Evolutionary conservation across 805 yeast species (phyloP), one percentile per base, ranked within the genome.

Genomic region (Ogataea parapolymorpha): DNA sequence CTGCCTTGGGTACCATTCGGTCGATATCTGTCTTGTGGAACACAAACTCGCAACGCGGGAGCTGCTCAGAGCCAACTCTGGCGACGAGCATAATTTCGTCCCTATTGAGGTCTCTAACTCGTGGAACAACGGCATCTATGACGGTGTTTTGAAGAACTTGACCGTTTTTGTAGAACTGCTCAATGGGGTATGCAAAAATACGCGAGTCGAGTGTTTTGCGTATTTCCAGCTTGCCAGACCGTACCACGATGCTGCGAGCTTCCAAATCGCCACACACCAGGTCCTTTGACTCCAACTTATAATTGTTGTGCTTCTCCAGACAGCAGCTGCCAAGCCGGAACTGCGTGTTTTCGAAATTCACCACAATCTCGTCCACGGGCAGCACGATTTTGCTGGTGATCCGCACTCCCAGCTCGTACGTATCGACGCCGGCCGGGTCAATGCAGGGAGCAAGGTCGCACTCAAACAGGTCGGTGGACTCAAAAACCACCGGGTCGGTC

Each of bases 371-470:
- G 2, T 34, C 35, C 12, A 56, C 13, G 6, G 16, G 22, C 3
- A 56, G 30, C 25, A 41, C 48, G 22, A 55, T 33, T 28, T 52
- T 51, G 40, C 71, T 71, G 3, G 44, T 42, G 6, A 75, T 29
- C 1, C 49, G 43, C 4, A 75, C 43, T 8, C 58, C 62, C 2
- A 79, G 44, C 27, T 47, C 62, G 38, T 75, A 69, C 6, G 46
- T 51, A 49, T 75, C 75, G 18, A 41, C 60, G 5, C 52, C 51
- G 11, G 51, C 58, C 16, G 67, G 64, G 5, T 56, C 49, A 10
- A 79, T 56, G 37, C 55, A 63, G 0, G 77, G 74, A 4, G 47
- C 42, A 3, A 77, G 45, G 1, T 53, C 39, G 5, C 68, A 51
- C 1, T 51, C 46, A 41, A 77, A 72, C 35, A 76, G 53, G 1